phyloP scores from a whole-genome alignment of 805 yeast genomes.

The Kazachstania kunashirensis region DNA sequence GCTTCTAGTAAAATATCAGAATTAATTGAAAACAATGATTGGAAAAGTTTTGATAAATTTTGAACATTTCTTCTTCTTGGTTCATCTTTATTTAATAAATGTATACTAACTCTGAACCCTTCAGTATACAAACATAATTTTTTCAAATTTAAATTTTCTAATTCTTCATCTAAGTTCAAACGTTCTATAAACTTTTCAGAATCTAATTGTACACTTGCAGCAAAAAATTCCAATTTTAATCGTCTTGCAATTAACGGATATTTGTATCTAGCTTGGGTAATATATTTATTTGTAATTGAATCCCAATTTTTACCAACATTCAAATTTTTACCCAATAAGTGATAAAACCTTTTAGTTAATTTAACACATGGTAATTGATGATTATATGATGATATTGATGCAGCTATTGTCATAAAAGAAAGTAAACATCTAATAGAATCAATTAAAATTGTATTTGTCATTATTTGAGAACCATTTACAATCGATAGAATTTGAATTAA shows the following conservation, averaged over 20 bases:
- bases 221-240: constrained; percentile 19
- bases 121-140: constrained; percentile 27
- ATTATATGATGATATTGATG: constrained; percentile 8
- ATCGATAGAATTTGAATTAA: constrained; percentile 13
- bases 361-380: constrained; percentile 7
- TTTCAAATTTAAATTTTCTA: constrained; percentile 7
- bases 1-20: constrained; percentile 17
- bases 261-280: constrained; percentile 12
- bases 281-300: constrained; percentile 9
- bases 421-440: constrained; percentile 13
- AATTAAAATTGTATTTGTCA: constrained; percentile 13
- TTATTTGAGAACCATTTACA: constrained; percentile 10
- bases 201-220: constrained; percentile 21
- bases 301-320: constrained; percentile 15
- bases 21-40: constrained; percentile 12
- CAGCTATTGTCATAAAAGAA: constrained; percentile 9
- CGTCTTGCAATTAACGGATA: constrained; percentile 13
- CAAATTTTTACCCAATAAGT: constrained; percentile 9
- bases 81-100: constrained; percentile 12
- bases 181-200: constrained; percentile 22
- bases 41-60: constrained; percentile 20
- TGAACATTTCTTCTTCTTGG: constrained; percentile 13
- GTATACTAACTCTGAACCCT: constrained; percentile 26
- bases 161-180: constrained; percentile 11
- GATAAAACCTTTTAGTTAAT: constrained; percentile 8